These are phyloP conservation scores for Fusarium haematococcum DNA, from an alignment of 2,329 filamentous ascomycete species.

Conservation along the genomic window DNA sequence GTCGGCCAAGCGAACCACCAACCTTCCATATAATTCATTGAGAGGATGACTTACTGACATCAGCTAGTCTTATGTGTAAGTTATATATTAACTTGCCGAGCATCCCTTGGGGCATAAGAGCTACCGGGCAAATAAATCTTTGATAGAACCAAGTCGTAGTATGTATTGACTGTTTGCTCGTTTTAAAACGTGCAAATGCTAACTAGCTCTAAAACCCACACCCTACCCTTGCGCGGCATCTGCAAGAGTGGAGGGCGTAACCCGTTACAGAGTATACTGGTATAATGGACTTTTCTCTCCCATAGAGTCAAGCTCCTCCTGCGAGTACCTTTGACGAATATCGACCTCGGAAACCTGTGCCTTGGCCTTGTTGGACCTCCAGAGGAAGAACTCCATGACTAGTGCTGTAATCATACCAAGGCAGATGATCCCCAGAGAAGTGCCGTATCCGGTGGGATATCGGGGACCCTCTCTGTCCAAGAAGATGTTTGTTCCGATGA, in stretches of 20 bases:
- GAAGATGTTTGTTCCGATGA: conserved; percentile 55
- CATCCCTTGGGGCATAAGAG: background rate
- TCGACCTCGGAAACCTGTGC: conserved; percentile 12
- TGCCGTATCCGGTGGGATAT: conserved; percentile 53
- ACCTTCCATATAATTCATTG: background rate
- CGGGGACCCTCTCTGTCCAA: conserved; percentile 48
- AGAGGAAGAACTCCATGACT: conserved; percentile 27
- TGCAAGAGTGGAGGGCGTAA: background rate
- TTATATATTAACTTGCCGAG: background rate
- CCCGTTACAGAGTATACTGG: conserved; percentile 23
- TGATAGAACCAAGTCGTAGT: background rate
- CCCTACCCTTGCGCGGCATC: background rate
- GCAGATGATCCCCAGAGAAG: conserved; percentile 46
- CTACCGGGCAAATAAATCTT: background rate
- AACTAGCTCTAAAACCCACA: background rate
- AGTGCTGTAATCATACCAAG: conserved; percentile 19
- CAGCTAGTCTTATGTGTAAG: background rate
- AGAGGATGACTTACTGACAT: background rate
- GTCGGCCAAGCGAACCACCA: background rate
- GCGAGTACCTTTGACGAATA: conserved; percentile 21
- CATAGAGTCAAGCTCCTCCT: conserved; percentile 29
- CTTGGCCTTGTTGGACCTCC: conserved; percentile 20
- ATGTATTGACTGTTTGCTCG: background rate
- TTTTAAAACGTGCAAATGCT: background rate
- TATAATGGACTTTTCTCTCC: conserved; percentile 33